phyloP scores from a whole-genome alignment of 257 asterid genomes.

The Plantago major region DNA sequence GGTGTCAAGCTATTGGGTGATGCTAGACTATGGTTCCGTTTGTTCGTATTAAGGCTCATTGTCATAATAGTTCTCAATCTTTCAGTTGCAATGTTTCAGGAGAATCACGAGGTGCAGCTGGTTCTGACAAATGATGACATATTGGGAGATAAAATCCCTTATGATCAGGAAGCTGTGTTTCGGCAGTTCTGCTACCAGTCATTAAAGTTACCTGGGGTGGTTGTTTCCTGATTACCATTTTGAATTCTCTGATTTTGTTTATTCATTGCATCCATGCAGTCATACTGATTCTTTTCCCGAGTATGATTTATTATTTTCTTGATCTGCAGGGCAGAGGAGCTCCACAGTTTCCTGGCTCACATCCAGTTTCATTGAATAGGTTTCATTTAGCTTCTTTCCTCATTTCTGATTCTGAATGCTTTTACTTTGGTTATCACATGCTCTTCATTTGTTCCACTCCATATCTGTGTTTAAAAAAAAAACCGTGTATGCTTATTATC shows the following conservation, averaged over 20 bases:
- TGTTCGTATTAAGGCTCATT: background rate
- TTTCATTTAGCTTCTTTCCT: conserved; percentile 23
- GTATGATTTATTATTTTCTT: conserved; percentile 17
- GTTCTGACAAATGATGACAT: conserved; percentile 77
- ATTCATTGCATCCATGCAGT: background rate
- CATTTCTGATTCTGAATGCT: conserved; percentile 9
- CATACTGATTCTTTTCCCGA: conserved; percentile 14
- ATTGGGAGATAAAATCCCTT: conserved; percentile 82
- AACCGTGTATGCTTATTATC: conserved; percentile 10
- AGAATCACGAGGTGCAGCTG: conserved; percentile 47
- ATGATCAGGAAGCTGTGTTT: conserved; percentile 62
- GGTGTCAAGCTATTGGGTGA: background rate
- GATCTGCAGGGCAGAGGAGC: conserved; percentile 55
- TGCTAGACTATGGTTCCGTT: background rate
- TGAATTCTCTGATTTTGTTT: background rate
- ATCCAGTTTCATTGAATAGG: conserved; percentile 99
- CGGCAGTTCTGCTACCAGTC: conserved; percentile 78
- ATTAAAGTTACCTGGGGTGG: conserved; percentile 73
- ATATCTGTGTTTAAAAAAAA: background rate
- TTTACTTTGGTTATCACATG: conserved; percentile 9
- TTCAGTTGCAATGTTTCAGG: conserved; percentile 47
- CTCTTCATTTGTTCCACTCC: background rate
- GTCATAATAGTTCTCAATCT: conserved; percentile 5
- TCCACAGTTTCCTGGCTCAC: conserved; percentile 90
- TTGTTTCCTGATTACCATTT: conserved; percentile 22